Conservation (phyloP, 768 basidiomycete genomes). For the Serendipita sp. region DNA sequence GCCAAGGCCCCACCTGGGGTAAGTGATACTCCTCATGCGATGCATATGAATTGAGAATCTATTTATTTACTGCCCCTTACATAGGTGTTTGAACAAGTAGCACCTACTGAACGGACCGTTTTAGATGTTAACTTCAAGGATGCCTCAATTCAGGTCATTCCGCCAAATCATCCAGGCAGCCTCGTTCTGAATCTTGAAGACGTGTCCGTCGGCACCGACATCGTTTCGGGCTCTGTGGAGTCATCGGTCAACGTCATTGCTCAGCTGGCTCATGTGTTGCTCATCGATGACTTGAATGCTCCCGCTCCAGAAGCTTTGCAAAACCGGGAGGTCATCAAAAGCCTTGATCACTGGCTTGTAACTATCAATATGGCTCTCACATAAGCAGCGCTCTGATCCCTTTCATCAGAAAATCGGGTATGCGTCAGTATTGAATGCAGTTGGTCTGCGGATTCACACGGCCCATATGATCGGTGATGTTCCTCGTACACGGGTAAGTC, state of each 20-base stretch:
- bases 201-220: conserved; percentile 51
- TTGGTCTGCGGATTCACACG: conserved; percentile 32
- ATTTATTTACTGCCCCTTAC: background rate
- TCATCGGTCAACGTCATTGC: conserved; percentile 35
- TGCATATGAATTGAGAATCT: too few relatives aligned
- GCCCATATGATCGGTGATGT: conserved; percentile 15
- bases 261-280: conserved; percentile 33
- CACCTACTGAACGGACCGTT: conserved; percentile 73
- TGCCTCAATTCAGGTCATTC: conserved; percentile 44
- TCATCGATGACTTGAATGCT: conserved; percentile 31
- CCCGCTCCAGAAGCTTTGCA: background rate
- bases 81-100: conserved; percentile 81
- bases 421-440: conserved; percentile 47
- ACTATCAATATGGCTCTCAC: conserved; percentile 13
- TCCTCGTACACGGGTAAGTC: conserved; percentile 27
- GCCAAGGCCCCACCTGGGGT: conserved; percentile 80
- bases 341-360: conserved; percentile 54
- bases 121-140: conserved; percentile 51
- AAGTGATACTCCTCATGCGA: conserved; percentile 19
- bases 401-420: conserved; percentile 41
- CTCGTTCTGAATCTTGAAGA: conserved; percentile 52
- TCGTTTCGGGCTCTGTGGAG: conserved; percentile 50
- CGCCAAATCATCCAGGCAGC: conserved; percentile 45
- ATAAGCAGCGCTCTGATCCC: conserved; percentile 7
- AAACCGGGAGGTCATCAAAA: conserved; percentile 12